phyloP scores from a whole-genome alignment of 805 yeast genomes.

The Priceomyces haplophilus region DNA sequence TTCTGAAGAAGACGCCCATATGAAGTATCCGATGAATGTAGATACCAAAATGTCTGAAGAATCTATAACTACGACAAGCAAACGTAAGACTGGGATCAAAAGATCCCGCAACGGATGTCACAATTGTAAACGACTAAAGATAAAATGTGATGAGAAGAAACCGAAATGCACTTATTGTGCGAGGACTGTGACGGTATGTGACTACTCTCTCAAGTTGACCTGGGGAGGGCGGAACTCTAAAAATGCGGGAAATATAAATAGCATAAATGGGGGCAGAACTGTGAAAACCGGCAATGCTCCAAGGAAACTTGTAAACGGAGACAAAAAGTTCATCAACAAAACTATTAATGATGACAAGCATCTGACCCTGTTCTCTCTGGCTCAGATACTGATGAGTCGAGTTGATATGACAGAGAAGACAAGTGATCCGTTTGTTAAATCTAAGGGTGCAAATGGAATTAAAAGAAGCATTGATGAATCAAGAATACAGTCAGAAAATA shows the following conservation, averaged over 20 bases:
- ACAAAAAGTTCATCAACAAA: not conserved
- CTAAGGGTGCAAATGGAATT: not conserved
- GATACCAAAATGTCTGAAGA: too few species aligned
- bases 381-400: too few species aligned
- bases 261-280: not conserved
- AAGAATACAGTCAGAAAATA: not conserved
- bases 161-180: slow-evolving; percentile 61
- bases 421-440: too few species aligned
- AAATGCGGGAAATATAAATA: slow-evolving; percentile 28
- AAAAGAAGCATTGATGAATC: not conserved
- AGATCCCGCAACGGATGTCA: slow-evolving; percentile 61
- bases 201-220: slow-evolving; percentile 57
- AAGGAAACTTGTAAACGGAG: too few species aligned
- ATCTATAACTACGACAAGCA: too few species aligned
- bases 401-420: too few species aligned
- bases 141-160: slow-evolving; percentile 67
- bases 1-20: too few species aligned
- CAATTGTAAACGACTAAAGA: slow-evolving; percentile 57
- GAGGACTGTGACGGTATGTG: slow-evolving; percentile 49
- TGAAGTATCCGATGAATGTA: too few species aligned
- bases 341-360: not conserved
- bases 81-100: slow-evolving; percentile 15
- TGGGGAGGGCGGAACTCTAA: slow-evolving; percentile 78
- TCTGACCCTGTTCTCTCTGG: too few species aligned
- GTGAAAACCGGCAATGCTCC: not conserved